Evolutionary conservation across 2,329 filamentous ascomycete species (phyloP), one percentile per base, ranked within the genome.

Genomic region (Talaromyces piceae): DNA sequence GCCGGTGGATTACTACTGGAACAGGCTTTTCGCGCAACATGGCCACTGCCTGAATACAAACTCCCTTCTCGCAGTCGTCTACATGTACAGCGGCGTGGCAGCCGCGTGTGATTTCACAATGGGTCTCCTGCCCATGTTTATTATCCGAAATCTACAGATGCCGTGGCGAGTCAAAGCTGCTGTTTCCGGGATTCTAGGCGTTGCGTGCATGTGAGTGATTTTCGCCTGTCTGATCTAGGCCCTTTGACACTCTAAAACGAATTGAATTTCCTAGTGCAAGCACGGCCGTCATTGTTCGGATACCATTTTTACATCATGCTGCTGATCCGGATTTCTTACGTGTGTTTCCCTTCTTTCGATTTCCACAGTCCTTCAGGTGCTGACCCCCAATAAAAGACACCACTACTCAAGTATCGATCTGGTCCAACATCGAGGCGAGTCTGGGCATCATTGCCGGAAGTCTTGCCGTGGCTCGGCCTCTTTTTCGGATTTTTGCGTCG

Each of bases 61-160:
- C 2, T 77, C 74, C 13, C 22, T 25, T 18, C 39, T 43, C 25
- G 20, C 20, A 12, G 23, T 43, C 12, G 39, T 43, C 5, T 78
- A 79, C 51, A 61, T 77, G 2, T 79, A 80, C 61, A 78, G 76
- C 55, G 71, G 67, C 2, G 70, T 72, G 16, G 70, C 72, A 18
- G 65, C 70, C 33, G 62, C 71, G 13, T 75, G 75, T 50, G 78
- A 81, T 59, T 74, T 79, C 44, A 75, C 73, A 2, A 61, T 80
- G 12, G 70, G 74, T n/a, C 68, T 80, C 44, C 61, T 81, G 3
- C 78, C 78, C 0, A 71, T 77, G 7, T 76, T 77, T 53, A 67
- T 84, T 3, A 71, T 84, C 1, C 77, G 72, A 67, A 71, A 74
- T 23, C 61, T 83, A 25, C 74, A 81, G 50, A 81, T 84, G 74